Conservation (phyloP, 1,284 basidiomycete genomes). For the Cerrena zonata region DNA sequence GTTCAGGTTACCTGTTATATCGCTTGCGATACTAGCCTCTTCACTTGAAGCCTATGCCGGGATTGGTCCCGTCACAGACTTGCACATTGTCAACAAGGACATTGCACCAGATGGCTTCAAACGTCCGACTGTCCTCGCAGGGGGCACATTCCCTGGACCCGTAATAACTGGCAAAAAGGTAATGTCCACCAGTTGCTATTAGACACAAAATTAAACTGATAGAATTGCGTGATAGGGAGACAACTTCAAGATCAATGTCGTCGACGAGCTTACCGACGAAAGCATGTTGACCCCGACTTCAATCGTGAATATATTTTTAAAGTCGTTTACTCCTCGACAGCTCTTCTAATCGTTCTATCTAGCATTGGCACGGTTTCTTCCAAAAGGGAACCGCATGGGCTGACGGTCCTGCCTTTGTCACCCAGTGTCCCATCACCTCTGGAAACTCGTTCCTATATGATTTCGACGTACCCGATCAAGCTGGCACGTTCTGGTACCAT, state of each 20-base stretch:
- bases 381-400: too few species aligned
- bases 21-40: conserved; percentile 1
- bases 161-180: conserved; percentile 26
- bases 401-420: too few species aligned
- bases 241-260: background rate
- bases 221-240: background rate
- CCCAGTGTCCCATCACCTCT: conserved; percentile 46
- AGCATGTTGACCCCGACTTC: background rate
- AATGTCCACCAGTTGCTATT: background rate
- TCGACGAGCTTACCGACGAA: background rate
- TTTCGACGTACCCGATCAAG: conserved; percentile 24
- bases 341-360: conserved; percentile 37
- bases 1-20: too few species aligned
- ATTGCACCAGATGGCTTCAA: conserved; percentile 29
- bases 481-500: too few species aligned
- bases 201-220: background rate
- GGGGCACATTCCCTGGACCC: conserved; percentile 23
- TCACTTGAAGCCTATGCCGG: background rate
- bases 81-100: conserved; percentile 23
- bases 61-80: conserved; percentile 20
- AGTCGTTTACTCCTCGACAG: background rate
- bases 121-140: conserved; percentile 20
- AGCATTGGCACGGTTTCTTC: too few species aligned
- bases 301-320: background rate
- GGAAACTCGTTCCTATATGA: conserved; percentile 37